phyloP scores from a whole-genome alignment of 2,329 filamentous ascomycete species.

The Graphilbum ipis-grandicollis region DNA sequence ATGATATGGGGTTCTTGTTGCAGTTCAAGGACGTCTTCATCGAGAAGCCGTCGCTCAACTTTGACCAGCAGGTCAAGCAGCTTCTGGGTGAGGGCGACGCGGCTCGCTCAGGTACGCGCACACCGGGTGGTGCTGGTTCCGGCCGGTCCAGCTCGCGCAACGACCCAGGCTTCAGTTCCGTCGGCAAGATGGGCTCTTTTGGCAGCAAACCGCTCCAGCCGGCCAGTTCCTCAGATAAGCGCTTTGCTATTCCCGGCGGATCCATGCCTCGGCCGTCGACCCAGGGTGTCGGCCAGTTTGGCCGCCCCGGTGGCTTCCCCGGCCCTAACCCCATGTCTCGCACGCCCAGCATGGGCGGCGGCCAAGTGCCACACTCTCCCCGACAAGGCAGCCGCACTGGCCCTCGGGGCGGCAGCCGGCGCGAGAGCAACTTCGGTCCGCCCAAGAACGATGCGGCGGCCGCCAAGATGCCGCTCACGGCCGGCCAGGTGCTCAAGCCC shows the following conservation, averaged over 20 bases:
- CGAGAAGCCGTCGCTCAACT: conserved; percentile 88
- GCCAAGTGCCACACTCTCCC: conserved; percentile 50
- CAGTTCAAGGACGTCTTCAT: conserved; percentile 95
- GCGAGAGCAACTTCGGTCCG: conserved; percentile 27
- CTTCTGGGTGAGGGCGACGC: conserved; percentile 59
- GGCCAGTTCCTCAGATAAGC: conserved; percentile 60
- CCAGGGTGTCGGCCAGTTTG: conserved; percentile 20
- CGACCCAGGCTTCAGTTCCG: conserved; percentile 10
- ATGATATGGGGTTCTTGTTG: conserved; percentile 85
- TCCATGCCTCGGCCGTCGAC: conserved; percentile 25
- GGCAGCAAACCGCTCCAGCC: conserved; percentile 47
- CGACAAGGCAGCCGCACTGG: conserved; percentile 43
- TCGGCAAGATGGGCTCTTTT: conserved; percentile 52
- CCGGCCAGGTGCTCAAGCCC: conserved; percentile 63
- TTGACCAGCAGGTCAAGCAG: conserved; percentile 78
- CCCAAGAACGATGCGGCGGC: conserved; percentile 52
- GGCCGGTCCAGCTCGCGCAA: conserved; percentile 27
- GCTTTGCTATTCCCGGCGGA: conserved; percentile 49
- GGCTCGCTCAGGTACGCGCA: conserved; percentile 42
- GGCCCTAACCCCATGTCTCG: conserved; percentile 46
- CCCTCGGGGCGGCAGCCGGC: conserved; percentile 46
- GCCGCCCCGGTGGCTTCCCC: conserved; percentile 45
- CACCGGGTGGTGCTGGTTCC: conserved; percentile 29
- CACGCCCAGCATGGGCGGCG: conserved; percentile 33
- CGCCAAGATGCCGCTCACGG: conserved; percentile 84